Conservation (phyloP, 1,284 basidiomycete species). For the Papiliotrema laurentii region DNA sequence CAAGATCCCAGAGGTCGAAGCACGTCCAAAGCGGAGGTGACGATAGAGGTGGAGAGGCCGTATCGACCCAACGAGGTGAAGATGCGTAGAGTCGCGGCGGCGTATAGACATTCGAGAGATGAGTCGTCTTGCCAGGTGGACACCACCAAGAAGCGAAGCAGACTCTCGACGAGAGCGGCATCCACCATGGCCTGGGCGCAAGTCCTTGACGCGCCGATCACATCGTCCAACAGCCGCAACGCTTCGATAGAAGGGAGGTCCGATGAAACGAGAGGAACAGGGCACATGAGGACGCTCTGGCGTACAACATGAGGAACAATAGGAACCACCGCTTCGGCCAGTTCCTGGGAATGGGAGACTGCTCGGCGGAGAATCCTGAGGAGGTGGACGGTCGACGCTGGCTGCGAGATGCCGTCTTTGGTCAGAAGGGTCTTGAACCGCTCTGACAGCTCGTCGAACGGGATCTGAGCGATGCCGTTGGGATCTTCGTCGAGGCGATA, state of each 20-base stretch:
- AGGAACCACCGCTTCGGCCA: slow-evolving; percentile 56
- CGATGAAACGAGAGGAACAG: slow-evolving; percentile 48
- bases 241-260: slow-evolving; percentile 51
- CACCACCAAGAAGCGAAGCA: slow-evolving; percentile 69
- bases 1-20: slow-evolving; percentile 31
- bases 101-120: slow-evolving; percentile 53
- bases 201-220: slow-evolving; percentile 62
- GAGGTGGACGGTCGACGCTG: slow-evolving; percentile 51
- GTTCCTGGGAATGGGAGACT: slow-evolving; percentile 55
- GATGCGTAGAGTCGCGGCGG: slow-evolving; percentile 60
- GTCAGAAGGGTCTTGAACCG: slow-evolving; percentile 26
- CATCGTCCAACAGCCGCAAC: slow-evolving; percentile 58
- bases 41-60: slow-evolving; percentile 59
- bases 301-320: slow-evolving; percentile 56
- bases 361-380: slow-evolving; percentile 62
- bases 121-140: slow-evolving; percentile 30
- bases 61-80: slow-evolving; percentile 68
- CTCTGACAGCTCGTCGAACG: slow-evolving; percentile 34
- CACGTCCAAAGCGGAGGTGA: slow-evolving; percentile 35
- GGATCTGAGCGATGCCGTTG: slow-evolving; percentile 18
- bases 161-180: slow-evolving; percentile 57
- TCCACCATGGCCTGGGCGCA: slow-evolving; percentile 58
- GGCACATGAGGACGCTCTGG: slow-evolving; percentile 33
- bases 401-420: slow-evolving; percentile 20
- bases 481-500: not conserved